Evolutionary conservation across 441 rosid genomes (phyloP).

Genomic region (Biscutella laevigata): DNA sequence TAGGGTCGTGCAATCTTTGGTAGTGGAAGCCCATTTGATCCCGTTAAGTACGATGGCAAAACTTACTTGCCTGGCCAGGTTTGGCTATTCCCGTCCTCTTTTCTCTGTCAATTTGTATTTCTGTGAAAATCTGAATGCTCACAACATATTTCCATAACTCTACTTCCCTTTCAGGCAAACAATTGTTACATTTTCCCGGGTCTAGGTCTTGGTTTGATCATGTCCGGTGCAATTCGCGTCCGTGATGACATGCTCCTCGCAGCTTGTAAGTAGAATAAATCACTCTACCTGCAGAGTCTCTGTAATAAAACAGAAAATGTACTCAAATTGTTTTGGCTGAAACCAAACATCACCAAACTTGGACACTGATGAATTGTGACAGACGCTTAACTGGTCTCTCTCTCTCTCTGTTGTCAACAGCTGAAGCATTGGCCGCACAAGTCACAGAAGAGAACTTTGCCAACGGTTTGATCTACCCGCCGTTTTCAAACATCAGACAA

Average conservation of each 20-base stretch:
- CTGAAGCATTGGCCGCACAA: constrained; percentile 85
- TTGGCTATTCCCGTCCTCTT: background rate
- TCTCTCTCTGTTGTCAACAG: constrained; percentile 40
- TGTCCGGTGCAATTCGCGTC: constrained; percentile 86
- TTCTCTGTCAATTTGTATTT: background rate
- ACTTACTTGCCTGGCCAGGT: constrained; percentile 87
- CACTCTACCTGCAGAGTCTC: too few species aligned
- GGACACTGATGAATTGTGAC: background rate
- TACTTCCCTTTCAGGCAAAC: constrained; percentile 55
- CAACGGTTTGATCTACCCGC: constrained; percentile 83
- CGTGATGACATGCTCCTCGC: constrained; percentile 91
- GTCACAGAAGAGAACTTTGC: constrained; percentile 50
- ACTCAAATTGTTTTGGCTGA: too few species aligned
- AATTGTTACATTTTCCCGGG: constrained; percentile 97
- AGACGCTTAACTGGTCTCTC: background rate
- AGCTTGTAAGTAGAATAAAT: constrained; percentile 94
- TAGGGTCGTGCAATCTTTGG: constrained; percentile 93
- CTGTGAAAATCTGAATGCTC: constrained; percentile 1
- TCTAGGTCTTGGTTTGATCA: constrained; percentile 85
- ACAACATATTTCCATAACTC: background rate
- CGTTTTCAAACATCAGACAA: constrained; percentile 75
- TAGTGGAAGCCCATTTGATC: constrained; percentile 93
- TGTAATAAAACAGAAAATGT: too few species aligned
- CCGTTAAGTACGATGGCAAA: constrained; percentile 67
- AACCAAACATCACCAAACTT: background rate